Evolutionary conservation across 2,329 filamentous ascomycete genomes (phyloP), one percentile per base, ranked within the genome.

Genomic region (Zymoseptoria crescenta): DNA sequence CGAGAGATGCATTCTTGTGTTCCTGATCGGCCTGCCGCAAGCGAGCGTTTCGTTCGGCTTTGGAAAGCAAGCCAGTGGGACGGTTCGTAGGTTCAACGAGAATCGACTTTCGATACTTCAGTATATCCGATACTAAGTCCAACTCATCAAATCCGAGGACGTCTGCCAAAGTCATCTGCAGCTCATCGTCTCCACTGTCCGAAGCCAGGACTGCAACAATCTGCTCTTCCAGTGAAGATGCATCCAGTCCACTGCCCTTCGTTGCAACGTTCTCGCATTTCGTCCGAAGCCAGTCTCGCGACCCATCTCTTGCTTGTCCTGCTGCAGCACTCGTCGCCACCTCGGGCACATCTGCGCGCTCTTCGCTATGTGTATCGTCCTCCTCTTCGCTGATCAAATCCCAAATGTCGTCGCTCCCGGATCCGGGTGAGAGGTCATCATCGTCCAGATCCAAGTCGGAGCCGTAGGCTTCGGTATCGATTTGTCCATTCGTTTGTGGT

Each of bases 111-210:
- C 91, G 84, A 71, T 93, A 86, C 2, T 85, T 82, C 56, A 97
- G 87, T n/a, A 97, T 78, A 63, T 96, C 90, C 62, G 92, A 92
- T 56, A 97, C 87, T 68, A 99, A 86, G 65, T 99, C 93, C 19
- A 99, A 79, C 69, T 97, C 91, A 67, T 94, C 91, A 68, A 93
- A 97, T 0, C 95, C 94, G 61, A 99, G 80, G 50, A 96, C 83
- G 67, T 99, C 94, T 0, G 89, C 91, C 41, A 99, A 80, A 49
- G 87, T 85, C 70, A 91, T 92, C 73, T 97, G 93, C n/a, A 97
- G 78, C 73, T 96, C 91, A 59, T 96, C 89, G 59, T 96, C 88
- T 56, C 76, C 77, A 67, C 79, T 83, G 65, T 85, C 81, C 4
- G 90, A 89, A 7, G 81, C 81, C 41, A 99, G 74, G 2, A 93